Base-by-base conservation (phyloP, 2,329 filamentous ascomycete genomes). In the Exophiala calicioides region DNA sequence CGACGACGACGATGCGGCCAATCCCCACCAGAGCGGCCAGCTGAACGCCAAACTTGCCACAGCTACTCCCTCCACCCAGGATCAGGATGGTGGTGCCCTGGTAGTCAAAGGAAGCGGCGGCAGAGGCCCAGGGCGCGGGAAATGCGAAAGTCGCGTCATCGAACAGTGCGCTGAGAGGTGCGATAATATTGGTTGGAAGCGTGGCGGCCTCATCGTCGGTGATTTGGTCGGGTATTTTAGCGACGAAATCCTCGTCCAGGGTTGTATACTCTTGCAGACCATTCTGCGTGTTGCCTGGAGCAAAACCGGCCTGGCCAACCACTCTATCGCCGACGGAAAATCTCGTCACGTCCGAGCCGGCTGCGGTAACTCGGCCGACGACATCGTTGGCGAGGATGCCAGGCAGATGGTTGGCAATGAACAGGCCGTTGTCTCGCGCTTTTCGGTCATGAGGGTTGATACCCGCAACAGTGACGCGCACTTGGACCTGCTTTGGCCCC, bases 201-300 rank as follows among this genome's bases (percentile, higher is more conserved):
- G 66, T 67, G 1, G 66, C 66, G 1, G 58, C 67, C 18, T 71
- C 64, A 45, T 68, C 62, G 21, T 66, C 64, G 1, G 55, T 62
- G 26, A 68, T 51, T 0, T 53, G 53, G 7, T 62, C 55, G 4
- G 69, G 67, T 13, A 73, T 60, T 24, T 63, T 62, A 6, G 63
- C 60, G 0, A 61, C 47, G 23, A 47, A 59, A 0, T 50, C 47
- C 5, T 58, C 57, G 39, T 71, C 65, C 9, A 65, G 42, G 16
- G 69, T 24, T 1, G 64, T 59, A 44, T 69, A 72, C 57, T 73
- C 57, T 45, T 72, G 69, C 4, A 72, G 55, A 1, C 65, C 71
- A 7, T 19, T 43, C 39, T 55, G 52, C 4, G 26, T 15, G 6
- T 19, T 31, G 6, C 13, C 21, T 3, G 21, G 10, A 7, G 29